Conservation (phyloP, 176 grass and related monocot species). For the Tuctoria greenei region DNA sequence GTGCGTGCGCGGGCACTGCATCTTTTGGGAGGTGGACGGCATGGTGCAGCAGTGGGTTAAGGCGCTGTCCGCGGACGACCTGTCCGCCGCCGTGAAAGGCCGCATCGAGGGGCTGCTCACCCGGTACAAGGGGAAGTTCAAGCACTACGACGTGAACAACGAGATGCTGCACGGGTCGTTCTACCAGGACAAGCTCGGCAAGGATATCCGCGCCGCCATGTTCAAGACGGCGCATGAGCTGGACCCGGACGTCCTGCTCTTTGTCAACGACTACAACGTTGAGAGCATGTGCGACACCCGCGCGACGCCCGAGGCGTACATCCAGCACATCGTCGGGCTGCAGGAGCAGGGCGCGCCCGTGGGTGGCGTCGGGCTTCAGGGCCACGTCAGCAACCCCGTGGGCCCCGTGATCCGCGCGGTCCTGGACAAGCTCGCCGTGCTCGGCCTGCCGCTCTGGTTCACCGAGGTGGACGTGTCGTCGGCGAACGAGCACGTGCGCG, state of each 20-base stretch:
- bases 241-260: conserved; percentile 66
- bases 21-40: conserved; percentile 82
- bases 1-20: conserved; percentile 71
- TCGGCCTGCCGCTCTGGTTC: conserved; percentile 89
- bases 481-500: conserved; percentile 68
- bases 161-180: conserved; percentile 95
- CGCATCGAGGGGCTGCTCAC: conserved; percentile 61
- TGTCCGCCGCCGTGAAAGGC: conserved; percentile 48
- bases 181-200: conserved; percentile 81
- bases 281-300: conserved; percentile 58
- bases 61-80: conserved; percentile 50
- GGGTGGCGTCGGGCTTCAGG: conserved; percentile 63
- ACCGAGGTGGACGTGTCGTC: conserved; percentile 89
- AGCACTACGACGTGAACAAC: conserved; percentile 89
- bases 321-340: conserved; percentile 64
- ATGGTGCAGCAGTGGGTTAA: conserved; percentile 74
- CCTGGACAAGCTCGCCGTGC: conserved; percentile 55
- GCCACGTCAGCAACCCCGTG: conserved; percentile 61
- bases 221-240: conserved; percentile 62
- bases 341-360: conserved; percentile 78
- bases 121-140: conserved; percentile 78
- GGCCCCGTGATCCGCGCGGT: conserved; percentile 50
- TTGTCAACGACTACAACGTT: conserved; percentile 95
- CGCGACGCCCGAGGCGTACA: conserved; percentile 65
- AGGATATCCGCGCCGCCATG: conserved; percentile 55